Evolutionary conservation across 1,139 yeast species (phyloP), one percentile per base, ranked within the genome.

Genomic region (Tardiomyces depauwii): DNA sequence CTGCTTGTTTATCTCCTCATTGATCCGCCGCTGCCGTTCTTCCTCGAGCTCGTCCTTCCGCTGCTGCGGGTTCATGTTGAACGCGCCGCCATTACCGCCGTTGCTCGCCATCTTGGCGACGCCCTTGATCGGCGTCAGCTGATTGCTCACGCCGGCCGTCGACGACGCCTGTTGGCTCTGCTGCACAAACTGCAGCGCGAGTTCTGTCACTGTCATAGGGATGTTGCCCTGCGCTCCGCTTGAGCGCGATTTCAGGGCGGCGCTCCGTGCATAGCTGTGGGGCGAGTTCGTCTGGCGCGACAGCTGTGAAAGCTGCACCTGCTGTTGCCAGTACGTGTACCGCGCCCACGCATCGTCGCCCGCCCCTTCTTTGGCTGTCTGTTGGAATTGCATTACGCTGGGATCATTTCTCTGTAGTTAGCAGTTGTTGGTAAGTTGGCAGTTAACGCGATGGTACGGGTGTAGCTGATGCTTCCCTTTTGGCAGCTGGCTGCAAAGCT

Each of bases 181-280:
- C 18, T 39, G 50, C 16, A 59, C 67, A 23, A 64, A 52, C 52
- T 62, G 66, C 45, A 58, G 48, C 12, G 70, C 70, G 43, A 64
- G 54, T 27, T 64, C 69, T 2, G 61, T 57, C 25, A 64, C 64
- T 1, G 67, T 65, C 44, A 59, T 45, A 4, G 56, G 52, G 39
- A 47, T 51, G 33, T 42, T 44, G 44, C 50, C 44, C 21, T 49
- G 51, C 47, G 51, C 52, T 32, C 55, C 53, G 45, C 39, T 48
- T 33, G 42, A 47, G 43, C 60, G 53, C 14, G 91, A 85, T 55
- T 85, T 77, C 48, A 86, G 76, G 2, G 97, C 97, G 47, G 93
- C 94, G 56, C 84, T 85, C 52, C 96, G 76, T 2, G 98, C 98
- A 65, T 88, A 91, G 55, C 76, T 83, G 65, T 91, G 96, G 10